Conservation (phyloP, 805 yeast genomes). For the Huiozyma naganishii region DNA sequence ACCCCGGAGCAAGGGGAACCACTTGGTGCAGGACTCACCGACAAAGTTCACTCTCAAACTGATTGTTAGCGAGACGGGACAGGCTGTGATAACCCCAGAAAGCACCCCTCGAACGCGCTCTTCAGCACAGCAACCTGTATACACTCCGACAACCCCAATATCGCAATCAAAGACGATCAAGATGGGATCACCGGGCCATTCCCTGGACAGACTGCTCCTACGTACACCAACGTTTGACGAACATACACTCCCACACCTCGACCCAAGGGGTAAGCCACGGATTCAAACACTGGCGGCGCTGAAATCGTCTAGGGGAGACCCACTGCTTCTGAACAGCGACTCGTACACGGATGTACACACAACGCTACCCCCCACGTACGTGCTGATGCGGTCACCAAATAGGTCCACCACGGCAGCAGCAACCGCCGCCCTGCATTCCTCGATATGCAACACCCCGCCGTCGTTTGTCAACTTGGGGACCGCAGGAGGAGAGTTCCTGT, state of each 20-base stretch:
- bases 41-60: too few relatives aligned
- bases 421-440: background rate
- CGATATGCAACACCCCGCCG: conserved; percentile 19
- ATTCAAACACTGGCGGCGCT: conserved; percentile 3
- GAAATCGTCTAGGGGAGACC: conserved; percentile 24
- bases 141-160: too few relatives aligned
- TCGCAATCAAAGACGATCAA: too few relatives aligned
- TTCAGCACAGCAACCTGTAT: too few relatives aligned
- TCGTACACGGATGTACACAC: conserved; percentile 2
- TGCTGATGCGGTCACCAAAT: background rate
- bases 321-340: conserved; percentile 23
- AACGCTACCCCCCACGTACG: background rate
- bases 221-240: too few relatives aligned
- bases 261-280: too few relatives aligned
- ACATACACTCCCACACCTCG: too few relatives aligned
- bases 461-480: conserved; percentile 22
- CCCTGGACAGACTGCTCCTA: too few relatives aligned
- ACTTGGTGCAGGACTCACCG: too few relatives aligned
- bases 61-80: background rate
- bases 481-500: conserved; percentile 9
- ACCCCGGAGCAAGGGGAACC: too few relatives aligned
- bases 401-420: background rate
- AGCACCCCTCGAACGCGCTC: too few relatives aligned
- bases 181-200: too few relatives aligned
- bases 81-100: background rate